Evolutionary conservation across 1,284 basidiomycete genomes (phyloP), one percentile per base, ranked within the genome.

Genomic region (Cryptococcus jaspeensis): DNA sequence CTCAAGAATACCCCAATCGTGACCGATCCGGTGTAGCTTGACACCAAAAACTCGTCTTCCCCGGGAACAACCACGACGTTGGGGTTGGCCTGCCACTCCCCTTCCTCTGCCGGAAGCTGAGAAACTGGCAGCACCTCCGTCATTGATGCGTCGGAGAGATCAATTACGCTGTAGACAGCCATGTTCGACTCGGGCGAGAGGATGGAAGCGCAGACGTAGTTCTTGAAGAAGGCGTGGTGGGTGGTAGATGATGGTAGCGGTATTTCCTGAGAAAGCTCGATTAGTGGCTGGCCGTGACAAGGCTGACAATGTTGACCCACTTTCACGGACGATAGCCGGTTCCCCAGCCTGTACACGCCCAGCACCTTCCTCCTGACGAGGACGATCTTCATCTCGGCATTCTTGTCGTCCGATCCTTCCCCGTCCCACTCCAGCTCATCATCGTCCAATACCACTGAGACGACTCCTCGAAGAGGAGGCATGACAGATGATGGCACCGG

Each of bases 1-100:
- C 84, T 90, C 60, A 95, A 81, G 70, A 96, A 95, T 1, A 95
- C 78, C 0, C 92, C 92, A 53, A 95, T 80, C 0, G 89, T 88
- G 56, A 81, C 85, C 0, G 63, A 61, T 8, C 89, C 91, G 0
- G 85, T 90, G 52, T 65, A 77, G 52, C 74, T 78, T 5, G 79
- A 78, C 8, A 80, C 71, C 37, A 82, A 63, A 50, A 92, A 95
- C 73, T 95, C 92, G 65, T 84, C 84, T 44, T 84, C 83, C 35
- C 83, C 82, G 5, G 75, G 75, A 39, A 93, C 84, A 25, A 90
- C 84, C 1, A 85, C 84, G 46, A 93, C 87, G 45, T 83, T 84
- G 0, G 90, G 90, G 50, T 87, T 85, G 51, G 79, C 70, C 65
- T 77, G 53, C 66, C 73, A 73, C 38, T 64, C 64, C 7, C 65